phyloP scores from a whole-genome alignment of 306 rosid species.

The Fragaria vesca region DNA sequence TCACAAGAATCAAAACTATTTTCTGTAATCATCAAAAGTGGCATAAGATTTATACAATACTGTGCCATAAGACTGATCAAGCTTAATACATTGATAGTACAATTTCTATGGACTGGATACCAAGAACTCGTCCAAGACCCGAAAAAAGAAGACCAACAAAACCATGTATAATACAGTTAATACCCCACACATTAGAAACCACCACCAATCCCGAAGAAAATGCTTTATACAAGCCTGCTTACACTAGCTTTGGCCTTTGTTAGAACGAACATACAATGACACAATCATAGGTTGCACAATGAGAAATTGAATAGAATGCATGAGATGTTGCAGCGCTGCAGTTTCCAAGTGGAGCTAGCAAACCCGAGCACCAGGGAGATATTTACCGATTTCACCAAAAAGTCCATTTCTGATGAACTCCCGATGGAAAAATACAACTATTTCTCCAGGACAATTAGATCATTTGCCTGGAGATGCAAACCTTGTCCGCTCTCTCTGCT shows the following conservation, averaged over 20 bases:
- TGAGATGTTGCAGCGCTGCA: conserved; percentile 21
- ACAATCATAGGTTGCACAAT: conserved; percentile 20
- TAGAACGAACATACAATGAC: conserved; percentile 16
- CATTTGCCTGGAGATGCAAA: conserved; percentile 87
- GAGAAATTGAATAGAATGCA: conserved; percentile 32
- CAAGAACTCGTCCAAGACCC: background rate
- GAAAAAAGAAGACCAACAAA: conserved; percentile 15
- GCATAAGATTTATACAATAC: conserved; percentile 33
- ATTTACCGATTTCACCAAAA: conserved; percentile 30
- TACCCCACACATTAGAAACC: conserved; percentile 17
- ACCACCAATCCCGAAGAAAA: conserved; percentile 3
- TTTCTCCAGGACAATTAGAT: conserved; percentile 29
- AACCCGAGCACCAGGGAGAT: conserved; percentile 21
- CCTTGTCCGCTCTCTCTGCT: conserved; percentile 82
- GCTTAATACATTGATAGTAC: conserved; percentile 51
- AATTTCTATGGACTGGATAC: conserved; percentile 34
- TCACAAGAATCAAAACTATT: background rate
- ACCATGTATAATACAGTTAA: conserved; percentile 16
- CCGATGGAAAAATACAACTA: conserved; percentile 18
- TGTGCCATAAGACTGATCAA: conserved; percentile 28
- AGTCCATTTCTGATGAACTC: conserved; percentile 36
- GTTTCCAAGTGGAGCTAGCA: conserved; percentile 16
- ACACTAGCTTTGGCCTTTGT: conserved; percentile 28
- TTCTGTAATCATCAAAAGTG: conserved; percentile 21
- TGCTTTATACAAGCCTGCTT: conserved; percentile 47